Conservation (phyloP, 768 basidiomycete genomes). For the Suillus paluster region DNA sequence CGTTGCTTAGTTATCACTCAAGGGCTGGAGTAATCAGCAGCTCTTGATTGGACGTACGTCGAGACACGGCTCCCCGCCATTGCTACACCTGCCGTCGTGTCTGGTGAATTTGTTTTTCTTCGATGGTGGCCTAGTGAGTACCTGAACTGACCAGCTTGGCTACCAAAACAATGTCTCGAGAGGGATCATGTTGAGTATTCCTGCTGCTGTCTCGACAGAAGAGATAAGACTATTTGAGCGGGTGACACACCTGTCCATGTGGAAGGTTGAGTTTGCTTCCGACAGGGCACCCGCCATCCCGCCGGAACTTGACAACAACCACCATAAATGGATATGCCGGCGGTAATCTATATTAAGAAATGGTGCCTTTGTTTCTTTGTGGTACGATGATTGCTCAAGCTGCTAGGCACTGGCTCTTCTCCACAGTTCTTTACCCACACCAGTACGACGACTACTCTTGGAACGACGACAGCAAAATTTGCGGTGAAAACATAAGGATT, state of each 20-base stretch:
- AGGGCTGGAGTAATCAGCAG: no score
- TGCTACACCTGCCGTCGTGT: no score
- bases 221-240: not conserved
- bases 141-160: not conserved
- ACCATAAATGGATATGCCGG: not conserved
- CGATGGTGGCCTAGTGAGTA: no score
- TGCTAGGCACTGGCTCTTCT: not conserved
- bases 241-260: not conserved
- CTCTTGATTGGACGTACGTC: no score
- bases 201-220: not conserved
- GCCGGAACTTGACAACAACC: not conserved
- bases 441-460: not conserved
- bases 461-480: not conserved
- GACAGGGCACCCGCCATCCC: not conserved
- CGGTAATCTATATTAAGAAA: not conserved
- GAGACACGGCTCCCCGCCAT: no score
- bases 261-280: not conserved
- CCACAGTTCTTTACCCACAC: not conserved
- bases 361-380: not conserved
- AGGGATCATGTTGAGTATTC: not conserved
- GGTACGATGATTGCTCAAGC: not conserved
- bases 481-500: not conserved
- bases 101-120: no score
- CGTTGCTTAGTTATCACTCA: no score
- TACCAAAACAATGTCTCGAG: not conserved